Conservation (phyloP, 495 filamentous ascomycete genomes). For the Aspergillus bertholletiae region DNA sequence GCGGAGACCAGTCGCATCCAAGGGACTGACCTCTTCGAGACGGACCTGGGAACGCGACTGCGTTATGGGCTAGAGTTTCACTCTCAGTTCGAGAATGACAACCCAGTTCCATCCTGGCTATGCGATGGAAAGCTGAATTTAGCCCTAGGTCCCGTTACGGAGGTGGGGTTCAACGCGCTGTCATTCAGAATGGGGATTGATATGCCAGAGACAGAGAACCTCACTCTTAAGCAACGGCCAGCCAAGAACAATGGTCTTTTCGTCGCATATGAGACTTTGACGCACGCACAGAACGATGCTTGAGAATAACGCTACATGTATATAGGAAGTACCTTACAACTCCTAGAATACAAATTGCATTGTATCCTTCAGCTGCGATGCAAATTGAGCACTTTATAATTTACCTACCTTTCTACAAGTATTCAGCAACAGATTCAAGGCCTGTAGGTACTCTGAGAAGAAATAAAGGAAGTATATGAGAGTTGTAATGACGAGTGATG, state of each 20-base stretch:
- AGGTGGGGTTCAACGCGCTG: slow-evolving; percentile 25
- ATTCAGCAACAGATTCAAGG: no score
- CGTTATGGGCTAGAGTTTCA: slow-evolving; percentile 22
- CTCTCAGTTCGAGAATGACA: slow-evolving; percentile 10
- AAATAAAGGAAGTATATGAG: no score
- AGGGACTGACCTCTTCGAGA: slow-evolving; percentile 20
- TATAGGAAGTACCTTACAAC: no score
- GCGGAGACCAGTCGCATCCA: slow-evolving; percentile 25
- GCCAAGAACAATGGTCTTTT: slow-evolving; percentile 18
- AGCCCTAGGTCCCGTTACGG: slow-evolving; percentile 13
- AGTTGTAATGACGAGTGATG: no score
- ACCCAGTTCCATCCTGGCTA: slow-evolving; percentile 15
- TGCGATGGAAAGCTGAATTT: slow-evolving; percentile 11
- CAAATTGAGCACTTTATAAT: no score
- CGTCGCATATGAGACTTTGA: slow-evolving; percentile 24
- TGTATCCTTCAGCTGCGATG: no score
- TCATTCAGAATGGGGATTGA: slow-evolving; percentile 11
- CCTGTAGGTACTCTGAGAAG: no score
- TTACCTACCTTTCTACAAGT: no score
- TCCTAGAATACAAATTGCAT: no score
- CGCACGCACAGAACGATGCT: slow-evolving; percentile 23
- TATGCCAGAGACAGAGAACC: slow-evolving; percentile 20
- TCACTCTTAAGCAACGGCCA: slow-evolving; percentile 14
- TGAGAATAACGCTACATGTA: no score
- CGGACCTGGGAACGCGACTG: slow-evolving; percentile 17